Evolutionary conservation across 768 basidiomycete species (phyloP).

Genomic region (Candolleomyces aberdarensis): DNA sequence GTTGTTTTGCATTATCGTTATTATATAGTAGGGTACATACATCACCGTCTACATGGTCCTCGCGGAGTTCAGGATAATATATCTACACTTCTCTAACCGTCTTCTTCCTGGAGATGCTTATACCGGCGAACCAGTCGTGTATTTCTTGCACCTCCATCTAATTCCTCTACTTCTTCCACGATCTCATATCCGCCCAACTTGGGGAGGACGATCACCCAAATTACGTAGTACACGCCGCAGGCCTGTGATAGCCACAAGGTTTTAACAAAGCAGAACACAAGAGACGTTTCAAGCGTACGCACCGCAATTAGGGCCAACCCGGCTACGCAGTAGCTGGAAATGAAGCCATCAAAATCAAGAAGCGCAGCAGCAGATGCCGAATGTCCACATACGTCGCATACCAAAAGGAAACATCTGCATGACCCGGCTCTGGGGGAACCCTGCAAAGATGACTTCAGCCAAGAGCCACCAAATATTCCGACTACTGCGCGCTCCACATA

Average conservation of each 20-base stretch:
- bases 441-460: constrained; percentile 13
- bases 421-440: constrained; percentile 34
- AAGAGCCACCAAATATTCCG: background rate
- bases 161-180: constrained; percentile 43
- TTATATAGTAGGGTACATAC: no score
- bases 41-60: no score
- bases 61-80: no score
- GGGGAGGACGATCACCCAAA: constrained; percentile 46
- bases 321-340: background rate
- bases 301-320: constrained; percentile 21
- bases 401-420: constrained; percentile 37
- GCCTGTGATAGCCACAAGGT: constrained; percentile 14
- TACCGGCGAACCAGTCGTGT: constrained; percentile 32
- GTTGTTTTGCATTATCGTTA: no score
- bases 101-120: constrained; percentile 8
- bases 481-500: constrained; percentile 9
- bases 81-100: background rate
- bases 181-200: constrained; percentile 42
- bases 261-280: background rate
- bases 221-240: constrained; percentile 32
- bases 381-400: constrained; percentile 30
- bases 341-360: constrained; percentile 13
- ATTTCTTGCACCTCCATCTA: constrained; percentile 31
- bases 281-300: constrained; percentile 12
- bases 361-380: no score